phyloP scores from a whole-genome alignment of 805 yeast genomes.

The Ogataea nakhonphanomensis region DNA sequence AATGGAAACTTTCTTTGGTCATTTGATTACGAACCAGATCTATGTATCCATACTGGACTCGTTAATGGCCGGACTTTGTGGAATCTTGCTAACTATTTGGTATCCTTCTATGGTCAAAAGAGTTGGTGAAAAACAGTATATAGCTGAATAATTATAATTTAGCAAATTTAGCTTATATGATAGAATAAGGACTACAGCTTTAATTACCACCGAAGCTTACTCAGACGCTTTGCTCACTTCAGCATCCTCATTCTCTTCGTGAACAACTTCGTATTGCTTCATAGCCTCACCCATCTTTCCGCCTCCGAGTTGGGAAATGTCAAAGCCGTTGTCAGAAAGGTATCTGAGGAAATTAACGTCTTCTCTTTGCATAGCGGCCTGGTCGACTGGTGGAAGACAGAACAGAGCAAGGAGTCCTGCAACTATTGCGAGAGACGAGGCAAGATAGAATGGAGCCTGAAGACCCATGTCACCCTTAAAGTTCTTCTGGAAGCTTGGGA shows the following conservation, averaged over 20 bases:
- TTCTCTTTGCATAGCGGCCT: slow-evolving; percentile 75
- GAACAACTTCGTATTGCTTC: slow-evolving; percentile 8
- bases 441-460: slow-evolving; percentile 77
- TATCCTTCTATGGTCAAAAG: slow-evolving; percentile 57
- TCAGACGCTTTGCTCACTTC: background rate
- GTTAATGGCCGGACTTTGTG: slow-evolving; percentile 53
- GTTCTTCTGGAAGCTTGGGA: slow-evolving; percentile 71
- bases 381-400: slow-evolving; percentile 77
- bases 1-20: slow-evolving; percentile 69
- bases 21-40: slow-evolving; percentile 55
- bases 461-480: slow-evolving; percentile 61
- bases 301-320: slow-evolving; percentile 53
- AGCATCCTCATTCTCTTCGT: slow-evolving; percentile 8
- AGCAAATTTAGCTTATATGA: background rate
- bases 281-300: slow-evolving; percentile 26
- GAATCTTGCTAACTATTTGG: slow-evolving; percentile 44
- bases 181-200: no score
- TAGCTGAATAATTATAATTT: background rate
- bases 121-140: background rate
- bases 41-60: slow-evolving; percentile 61
- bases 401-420: slow-evolving; percentile 68
- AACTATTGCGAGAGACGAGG: slow-evolving; percentile 71
- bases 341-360: slow-evolving; percentile 69
- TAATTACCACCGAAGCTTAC: background rate
- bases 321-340: slow-evolving; percentile 67